Percentiles rank a stretch among this genome's conserved stretches.
These are phyloP conservation scores for Clavispora santaluciae DNA, from an alignment of 805 yeast genomes.

Conservation along the genomic window DNA sequence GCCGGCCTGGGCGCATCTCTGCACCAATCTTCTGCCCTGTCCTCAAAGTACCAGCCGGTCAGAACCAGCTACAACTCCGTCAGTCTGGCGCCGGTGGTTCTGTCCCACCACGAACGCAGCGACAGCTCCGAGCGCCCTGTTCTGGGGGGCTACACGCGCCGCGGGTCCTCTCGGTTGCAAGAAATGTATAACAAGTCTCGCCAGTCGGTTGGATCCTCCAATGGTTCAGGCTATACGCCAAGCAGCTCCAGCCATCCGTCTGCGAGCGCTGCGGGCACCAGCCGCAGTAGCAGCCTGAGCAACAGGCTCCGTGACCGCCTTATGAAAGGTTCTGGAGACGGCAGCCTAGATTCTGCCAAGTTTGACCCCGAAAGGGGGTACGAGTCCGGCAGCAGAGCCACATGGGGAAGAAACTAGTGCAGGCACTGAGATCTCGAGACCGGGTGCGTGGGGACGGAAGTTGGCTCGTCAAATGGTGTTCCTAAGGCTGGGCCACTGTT, in stretches of 20 bases:
- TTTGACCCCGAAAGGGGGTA: conserved; percentile 2
- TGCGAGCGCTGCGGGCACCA: conserved; percentile 1
- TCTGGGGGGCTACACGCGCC: conserved; percentile 20
- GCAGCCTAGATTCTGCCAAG: neutral
- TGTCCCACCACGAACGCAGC: neutral
- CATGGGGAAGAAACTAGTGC: conserved; percentile 21
- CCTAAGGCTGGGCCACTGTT: no score
- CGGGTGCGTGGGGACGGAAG: no score
- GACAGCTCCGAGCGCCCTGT: neutral
- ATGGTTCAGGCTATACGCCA: conserved; percentile 27
- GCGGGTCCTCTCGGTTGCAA: conserved; percentile 32
- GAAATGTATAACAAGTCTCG: conserved; percentile 38
- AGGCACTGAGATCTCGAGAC: no score
- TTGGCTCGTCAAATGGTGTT: no score
- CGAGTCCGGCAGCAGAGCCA: conserved; percentile 13
- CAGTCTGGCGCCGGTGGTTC: conserved; percentile 3
- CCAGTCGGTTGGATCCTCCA: conserved; percentile 25
- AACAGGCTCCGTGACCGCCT: conserved; percentile 16
- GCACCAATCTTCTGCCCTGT: neutral
- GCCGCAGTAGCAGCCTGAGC: conserved; percentile 4
- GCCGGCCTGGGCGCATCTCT: neutral
- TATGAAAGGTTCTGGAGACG: conserved; percentile 5
- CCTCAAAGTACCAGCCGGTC: conserved; percentile 23
- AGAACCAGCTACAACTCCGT: conserved; percentile 18
- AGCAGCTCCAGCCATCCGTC: conserved; percentile 8